Evolutionary conservation across 108 stramenopile genomes (phyloP).

Genomic region (Conticribra weissflogii): DNA sequence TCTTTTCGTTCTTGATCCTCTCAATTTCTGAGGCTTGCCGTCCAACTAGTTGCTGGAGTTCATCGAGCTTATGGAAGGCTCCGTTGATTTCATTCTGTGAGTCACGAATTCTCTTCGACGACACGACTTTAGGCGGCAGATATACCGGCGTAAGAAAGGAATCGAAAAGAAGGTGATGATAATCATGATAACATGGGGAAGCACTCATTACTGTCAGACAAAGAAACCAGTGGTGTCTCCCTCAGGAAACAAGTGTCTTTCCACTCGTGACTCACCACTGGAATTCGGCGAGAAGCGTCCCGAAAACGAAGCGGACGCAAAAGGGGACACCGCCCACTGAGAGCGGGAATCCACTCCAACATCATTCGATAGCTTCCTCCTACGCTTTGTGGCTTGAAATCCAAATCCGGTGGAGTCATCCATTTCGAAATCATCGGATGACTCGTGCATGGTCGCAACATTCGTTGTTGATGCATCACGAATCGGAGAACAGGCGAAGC

Average conservation of each 20-base stretch:
- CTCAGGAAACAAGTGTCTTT: background rate
- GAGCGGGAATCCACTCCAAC: constrained; percentile 36
- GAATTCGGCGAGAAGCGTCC: background rate
- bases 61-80: constrained; percentile 25
- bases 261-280: background rate
- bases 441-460: background rate
- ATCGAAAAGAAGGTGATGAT: background rate
- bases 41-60: constrained; percentile 60
- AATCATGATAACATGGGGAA: constrained; percentile 3
- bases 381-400: constrained; percentile 59
- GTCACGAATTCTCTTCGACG: constrained; percentile 11
- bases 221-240: no score
- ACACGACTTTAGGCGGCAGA: no score
- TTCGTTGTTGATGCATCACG: constrained; percentile 38
- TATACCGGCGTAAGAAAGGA: no score
- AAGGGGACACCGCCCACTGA: constrained; percentile 25
- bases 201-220: background rate
- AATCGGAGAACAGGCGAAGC: constrained; percentile 60
- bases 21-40: constrained; percentile 71
- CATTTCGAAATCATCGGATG: constrained; percentile 49
- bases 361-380: constrained; percentile 57
- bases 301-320: constrained; percentile 14
- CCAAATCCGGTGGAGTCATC: constrained; percentile 53
- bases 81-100: constrained; percentile 15
- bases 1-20: constrained; percentile 67